A percentile compares a stretch with the other conserved stretches of the same genome.
phyloP scores from a whole-genome alignment of 345 rosid genomes.

The Mercurialis annua region DNA sequence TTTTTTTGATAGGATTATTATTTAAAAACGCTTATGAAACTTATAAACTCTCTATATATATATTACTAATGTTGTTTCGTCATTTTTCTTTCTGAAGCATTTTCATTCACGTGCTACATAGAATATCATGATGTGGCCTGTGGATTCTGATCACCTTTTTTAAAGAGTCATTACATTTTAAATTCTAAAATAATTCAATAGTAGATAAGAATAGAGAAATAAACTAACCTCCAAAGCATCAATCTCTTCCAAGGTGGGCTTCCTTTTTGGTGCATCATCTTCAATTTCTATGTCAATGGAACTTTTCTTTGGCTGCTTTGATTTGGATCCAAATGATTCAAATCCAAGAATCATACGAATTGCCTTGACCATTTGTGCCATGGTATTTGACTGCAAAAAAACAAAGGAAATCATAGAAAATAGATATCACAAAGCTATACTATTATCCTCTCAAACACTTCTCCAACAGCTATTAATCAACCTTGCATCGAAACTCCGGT shows the following conservation, averaged over 20 bases:
- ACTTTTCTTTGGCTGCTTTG: constrained; percentile 32
- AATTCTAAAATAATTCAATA: constrained; percentile 3
- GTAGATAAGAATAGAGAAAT: constrained; percentile 4
- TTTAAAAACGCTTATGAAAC: too few species aligned
- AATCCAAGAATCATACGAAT: constrained; percentile 78
- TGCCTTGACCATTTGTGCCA: constrained; percentile 98
- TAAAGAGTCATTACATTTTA: background rate
- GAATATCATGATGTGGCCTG: too few species aligned
- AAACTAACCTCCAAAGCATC: constrained; percentile 87
- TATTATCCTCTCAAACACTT: constrained; percentile 2
- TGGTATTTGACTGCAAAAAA: constrained; percentile 69
- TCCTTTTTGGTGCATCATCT: constrained; percentile 81
- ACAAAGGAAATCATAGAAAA: background rate
- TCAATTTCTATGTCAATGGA: constrained; percentile 65
- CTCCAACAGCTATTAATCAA: background rate
- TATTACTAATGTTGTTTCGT: too few species aligned
- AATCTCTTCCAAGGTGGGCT: constrained; percentile 91
- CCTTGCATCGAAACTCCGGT: background rate
- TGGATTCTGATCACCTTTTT: background rate
- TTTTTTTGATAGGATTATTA: too few species aligned
- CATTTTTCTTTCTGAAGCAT: too few species aligned
- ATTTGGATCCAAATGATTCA: constrained; percentile 51
- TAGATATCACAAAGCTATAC: background rate
- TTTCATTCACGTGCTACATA: too few species aligned
- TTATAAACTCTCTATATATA: too few species aligned